A percentile compares a stretch with the other conserved stretches of the same genome.
Evolutionary conservation across 2,329 filamentous ascomycete genomes (phyloP).

Genomic region (Colletotrichum theobromicola): DNA sequence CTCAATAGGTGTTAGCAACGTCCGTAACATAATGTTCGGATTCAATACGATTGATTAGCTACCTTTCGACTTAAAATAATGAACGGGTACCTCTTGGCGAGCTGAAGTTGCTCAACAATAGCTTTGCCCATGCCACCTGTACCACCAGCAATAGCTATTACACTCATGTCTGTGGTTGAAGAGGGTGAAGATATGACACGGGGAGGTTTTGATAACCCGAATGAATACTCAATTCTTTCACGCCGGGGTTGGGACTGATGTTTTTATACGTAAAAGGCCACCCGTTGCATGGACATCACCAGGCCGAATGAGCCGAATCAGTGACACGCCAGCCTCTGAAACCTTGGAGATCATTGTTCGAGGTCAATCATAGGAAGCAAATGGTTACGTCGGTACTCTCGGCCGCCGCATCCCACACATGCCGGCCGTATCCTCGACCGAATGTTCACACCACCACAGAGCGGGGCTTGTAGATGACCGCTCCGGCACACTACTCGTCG

Average conservation of each 20-base stretch:
- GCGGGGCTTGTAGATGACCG: not conserved
- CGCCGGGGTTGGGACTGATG: not conserved
- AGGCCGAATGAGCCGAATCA: not conserved
- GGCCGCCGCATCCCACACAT: not conserved
- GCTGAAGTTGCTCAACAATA: slow-evolving; percentile 46
- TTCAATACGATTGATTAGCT: rapidly evolving
- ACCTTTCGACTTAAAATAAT: slow-evolving; percentile 33
- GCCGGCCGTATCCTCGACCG: not conserved
- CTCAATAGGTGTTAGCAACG: not conserved
- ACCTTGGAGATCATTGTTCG: no score
- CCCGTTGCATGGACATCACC: not conserved
- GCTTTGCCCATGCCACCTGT: slow-evolving; percentile 47
- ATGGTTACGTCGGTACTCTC: not conserved
- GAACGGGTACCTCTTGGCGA: slow-evolving; percentile 36
- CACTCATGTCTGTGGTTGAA: not conserved
- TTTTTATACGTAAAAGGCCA: not conserved
- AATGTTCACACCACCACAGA: not conserved
- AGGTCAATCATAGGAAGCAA: no score
- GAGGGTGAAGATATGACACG: not conserved
- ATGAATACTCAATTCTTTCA: not conserved
- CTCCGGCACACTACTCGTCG: not conserved
- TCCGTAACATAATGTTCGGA: not conserved
- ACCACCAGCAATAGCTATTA: slow-evolving; percentile 49
- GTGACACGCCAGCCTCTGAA: no score
- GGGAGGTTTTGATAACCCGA: not conserved